phyloP scores from a whole-genome alignment of 1,284 basidiomycete genomes.

The Coriolopsis trogii region DNA sequence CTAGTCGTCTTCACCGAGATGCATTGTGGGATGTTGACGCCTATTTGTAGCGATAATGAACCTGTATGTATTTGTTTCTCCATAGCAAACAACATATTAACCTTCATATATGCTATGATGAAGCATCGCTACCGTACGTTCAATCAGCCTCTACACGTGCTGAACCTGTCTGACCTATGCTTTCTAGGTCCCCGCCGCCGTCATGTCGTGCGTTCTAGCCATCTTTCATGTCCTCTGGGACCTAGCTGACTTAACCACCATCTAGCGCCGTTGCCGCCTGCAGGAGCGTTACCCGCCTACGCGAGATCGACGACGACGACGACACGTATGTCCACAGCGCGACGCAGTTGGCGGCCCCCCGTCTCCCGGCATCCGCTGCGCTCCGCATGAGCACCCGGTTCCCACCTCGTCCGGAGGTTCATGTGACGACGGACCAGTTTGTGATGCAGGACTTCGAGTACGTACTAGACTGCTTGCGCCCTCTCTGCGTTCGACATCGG shows the following conservation, averaged over 20 bases:
- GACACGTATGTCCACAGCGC: slow-evolving; percentile 54
- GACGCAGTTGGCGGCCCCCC: slow-evolving; percentile 38
- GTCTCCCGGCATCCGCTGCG: slow-evolving; percentile 10
- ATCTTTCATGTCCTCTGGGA: not conserved
- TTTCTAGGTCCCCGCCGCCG: slow-evolving; percentile 62
- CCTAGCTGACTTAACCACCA: slow-evolving; percentile 3
- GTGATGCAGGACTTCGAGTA: slow-evolving; percentile 44
- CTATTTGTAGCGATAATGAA: slow-evolving; percentile 58
- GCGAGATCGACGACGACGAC: slow-evolving; percentile 48
- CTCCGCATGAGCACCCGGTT: slow-evolving; percentile 20
- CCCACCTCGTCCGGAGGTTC: slow-evolving; percentile 52
- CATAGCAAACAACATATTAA: not conserved
- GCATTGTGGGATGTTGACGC: not conserved
- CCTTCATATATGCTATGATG: not conserved
- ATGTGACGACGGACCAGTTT: slow-evolving; percentile 62
- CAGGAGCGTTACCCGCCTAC: slow-evolving; percentile 64
- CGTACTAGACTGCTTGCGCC: slow-evolving; percentile 4
- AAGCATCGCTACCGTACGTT: slow-evolving; percentile 36
- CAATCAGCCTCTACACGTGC: slow-evolving; percentile 19
- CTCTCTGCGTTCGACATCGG: not conserved
- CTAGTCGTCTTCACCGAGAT: not conserved
- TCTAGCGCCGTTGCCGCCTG: slow-evolving; percentile 63
- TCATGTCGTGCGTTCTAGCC: slow-evolving; percentile 58
- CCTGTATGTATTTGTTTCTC: slow-evolving; percentile 52
- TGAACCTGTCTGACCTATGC: slow-evolving; percentile 34